phyloP scores from a whole-genome alignment of 2,329 filamentous ascomycete species.

The Acephala macrosclerotiorum region DNA sequence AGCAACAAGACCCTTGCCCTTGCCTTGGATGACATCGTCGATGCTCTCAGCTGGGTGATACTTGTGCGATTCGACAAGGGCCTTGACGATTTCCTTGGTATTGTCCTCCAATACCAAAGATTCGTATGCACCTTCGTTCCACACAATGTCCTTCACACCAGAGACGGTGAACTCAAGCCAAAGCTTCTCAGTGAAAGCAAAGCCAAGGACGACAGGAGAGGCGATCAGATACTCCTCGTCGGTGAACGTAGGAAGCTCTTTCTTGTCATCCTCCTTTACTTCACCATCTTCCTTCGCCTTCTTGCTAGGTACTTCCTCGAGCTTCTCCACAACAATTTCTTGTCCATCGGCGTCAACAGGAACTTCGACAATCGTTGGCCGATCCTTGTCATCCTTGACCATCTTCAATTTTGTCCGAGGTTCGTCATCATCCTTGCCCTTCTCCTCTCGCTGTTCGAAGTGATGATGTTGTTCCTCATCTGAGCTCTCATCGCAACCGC shows the following conservation, averaged over 20 bases:
- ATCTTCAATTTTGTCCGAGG: constrained; percentile 46
- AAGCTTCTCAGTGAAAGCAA: constrained; percentile 85
- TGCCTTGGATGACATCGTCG: constrained; percentile 83
- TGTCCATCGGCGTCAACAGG: constrained; percentile 62
- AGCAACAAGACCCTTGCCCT: constrained; percentile 83
- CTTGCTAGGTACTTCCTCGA: constrained; percentile 58
- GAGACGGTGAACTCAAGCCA: constrained; percentile 91
- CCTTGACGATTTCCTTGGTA: constrained; percentile 74
- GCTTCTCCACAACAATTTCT: constrained; percentile 61
- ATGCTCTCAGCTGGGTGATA: constrained; percentile 83
- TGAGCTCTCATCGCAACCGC: constrained; percentile 48
- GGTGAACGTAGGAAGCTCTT: constrained; percentile 63
- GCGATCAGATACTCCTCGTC: constrained; percentile 87
- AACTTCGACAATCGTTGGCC: constrained; percentile 58
- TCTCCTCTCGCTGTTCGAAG: constrained; percentile 31
- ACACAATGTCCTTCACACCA: constrained; percentile 79
- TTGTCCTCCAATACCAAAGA: constrained; percentile 75
- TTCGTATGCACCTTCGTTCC: constrained; percentile 84
- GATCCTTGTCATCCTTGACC: constrained; percentile 55
- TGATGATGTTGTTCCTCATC: constrained; percentile 41
- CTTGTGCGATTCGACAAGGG: constrained; percentile 84
- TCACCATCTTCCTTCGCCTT: constrained; percentile 35
- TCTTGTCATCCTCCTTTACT: constrained; percentile 41
- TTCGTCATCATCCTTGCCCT: constrained; percentile 39
- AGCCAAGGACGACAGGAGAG: constrained; percentile 85